Evolutionary conservation across 257 asterid species (phyloP).

Genomic region (Nicotiana paniculata): DNA sequence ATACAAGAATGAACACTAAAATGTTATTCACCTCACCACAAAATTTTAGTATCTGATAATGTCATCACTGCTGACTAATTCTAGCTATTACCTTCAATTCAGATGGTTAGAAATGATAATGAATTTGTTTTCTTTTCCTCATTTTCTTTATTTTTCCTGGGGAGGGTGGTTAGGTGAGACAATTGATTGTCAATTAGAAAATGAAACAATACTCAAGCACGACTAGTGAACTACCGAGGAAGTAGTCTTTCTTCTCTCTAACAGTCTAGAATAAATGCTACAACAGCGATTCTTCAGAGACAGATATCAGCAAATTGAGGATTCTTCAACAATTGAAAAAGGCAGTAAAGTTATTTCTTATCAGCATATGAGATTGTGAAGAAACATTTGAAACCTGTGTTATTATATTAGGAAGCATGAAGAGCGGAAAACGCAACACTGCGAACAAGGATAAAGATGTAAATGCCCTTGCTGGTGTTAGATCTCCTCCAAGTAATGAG

Average conservation of each 20-base stretch:
- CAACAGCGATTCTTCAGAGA: neutral
- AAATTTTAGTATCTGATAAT: neutral
- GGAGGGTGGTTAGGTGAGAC: neutral
- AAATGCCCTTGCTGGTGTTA: slow-evolving; percentile 96
- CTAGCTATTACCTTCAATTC: neutral
- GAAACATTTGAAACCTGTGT: slow-evolving; percentile 35
- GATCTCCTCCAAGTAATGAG: slow-evolving; percentile 85
- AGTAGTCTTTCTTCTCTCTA: neutral
- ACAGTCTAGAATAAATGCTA: neutral
- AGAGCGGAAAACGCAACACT: slow-evolving; percentile 80
- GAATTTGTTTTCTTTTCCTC: neutral
- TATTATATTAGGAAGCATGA: slow-evolving; percentile 91
- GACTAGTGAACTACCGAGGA: neutral
- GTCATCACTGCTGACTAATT: neutral
- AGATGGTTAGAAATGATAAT: slow-evolving; percentile 2
- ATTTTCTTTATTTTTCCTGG: neutral
- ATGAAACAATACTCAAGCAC: neutral
- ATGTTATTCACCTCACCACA: neutral
- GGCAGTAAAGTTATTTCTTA: neutral
- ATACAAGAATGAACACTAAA: no score
- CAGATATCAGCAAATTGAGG: neutral
- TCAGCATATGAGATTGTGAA: neutral
- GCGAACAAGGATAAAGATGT: slow-evolving; percentile 90
- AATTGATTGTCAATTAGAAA: neutral
- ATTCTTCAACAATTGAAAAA: neutral